phyloP scores from a whole-genome alignment of 129 eudicot genomes.

The Cynara cardunculus region DNA sequence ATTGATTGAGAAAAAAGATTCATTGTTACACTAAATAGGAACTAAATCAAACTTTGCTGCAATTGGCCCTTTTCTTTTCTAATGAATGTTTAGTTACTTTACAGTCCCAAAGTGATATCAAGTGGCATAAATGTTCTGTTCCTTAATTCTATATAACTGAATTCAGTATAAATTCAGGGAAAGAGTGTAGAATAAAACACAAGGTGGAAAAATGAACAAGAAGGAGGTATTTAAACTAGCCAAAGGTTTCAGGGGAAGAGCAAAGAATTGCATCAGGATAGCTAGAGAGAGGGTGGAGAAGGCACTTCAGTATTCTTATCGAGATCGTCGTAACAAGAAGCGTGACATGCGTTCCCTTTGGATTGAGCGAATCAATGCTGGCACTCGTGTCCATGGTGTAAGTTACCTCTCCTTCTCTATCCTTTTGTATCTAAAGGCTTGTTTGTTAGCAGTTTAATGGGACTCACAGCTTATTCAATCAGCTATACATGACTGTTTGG shows the following conservation, averaged over 20 bases:
- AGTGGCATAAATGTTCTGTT: background rate
- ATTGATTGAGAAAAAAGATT: background rate
- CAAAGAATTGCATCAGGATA: conserved; percentile 90
- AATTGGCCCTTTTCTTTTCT: background rate
- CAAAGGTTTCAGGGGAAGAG: conserved; percentile 94
- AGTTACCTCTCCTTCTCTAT: background rate
- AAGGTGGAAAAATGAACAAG: conserved; percentile 69
- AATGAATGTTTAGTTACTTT: background rate
- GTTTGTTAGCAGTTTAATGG: too few species aligned
- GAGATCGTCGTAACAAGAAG: conserved; percentile 93
- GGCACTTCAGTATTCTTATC: conserved; percentile 91
- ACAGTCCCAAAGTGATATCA: background rate
- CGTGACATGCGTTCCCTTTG: conserved; percentile 98
- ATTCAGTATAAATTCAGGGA: conserved; percentile 8
- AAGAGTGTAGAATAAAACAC: background rate
- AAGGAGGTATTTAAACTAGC: conserved; percentile 88
- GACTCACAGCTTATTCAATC: too few species aligned
- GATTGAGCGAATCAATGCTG: conserved; percentile 96
- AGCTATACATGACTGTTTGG: too few species aligned
- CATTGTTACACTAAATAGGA: background rate
- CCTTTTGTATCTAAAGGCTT: too few species aligned
- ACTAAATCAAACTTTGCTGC: background rate
- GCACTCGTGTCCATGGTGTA: conserved; percentile 88
- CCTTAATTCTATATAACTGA: background rate
- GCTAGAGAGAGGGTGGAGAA: conserved; percentile 94